Conservation (phyloP, 805 yeast genomes). For the Monosporozyma yasuniensis region DNA sequence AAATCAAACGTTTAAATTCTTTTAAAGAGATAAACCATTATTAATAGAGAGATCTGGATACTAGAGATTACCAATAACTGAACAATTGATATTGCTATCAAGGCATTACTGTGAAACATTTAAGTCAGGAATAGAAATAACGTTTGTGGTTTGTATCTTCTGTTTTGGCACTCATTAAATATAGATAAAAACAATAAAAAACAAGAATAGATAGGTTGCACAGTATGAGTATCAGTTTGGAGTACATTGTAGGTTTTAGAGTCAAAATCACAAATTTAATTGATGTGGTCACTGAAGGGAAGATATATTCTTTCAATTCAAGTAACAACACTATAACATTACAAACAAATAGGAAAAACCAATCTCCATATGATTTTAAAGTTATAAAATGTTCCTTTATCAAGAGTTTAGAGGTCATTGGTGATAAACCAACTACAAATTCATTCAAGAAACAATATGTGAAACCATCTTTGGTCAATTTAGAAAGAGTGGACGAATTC, state of each 20-base stretch:
- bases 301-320: constrained; percentile 52
- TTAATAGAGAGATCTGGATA: neutral
- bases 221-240: constrained; percentile 24
- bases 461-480: constrained; percentile 28
- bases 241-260: constrained; percentile 31
- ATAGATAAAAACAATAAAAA: neutral
- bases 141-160: neutral
- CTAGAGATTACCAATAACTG: too few species aligned
- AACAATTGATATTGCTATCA: too few species aligned
- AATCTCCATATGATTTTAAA: constrained; percentile 32
- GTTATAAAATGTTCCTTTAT: constrained; percentile 51
- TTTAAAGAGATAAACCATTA: neutral
- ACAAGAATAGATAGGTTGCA: neutral
- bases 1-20: neutral
- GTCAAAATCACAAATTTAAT: constrained; percentile 53
- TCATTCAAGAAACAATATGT: constrained; percentile 29
- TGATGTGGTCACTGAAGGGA: constrained; percentile 52
- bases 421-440: constrained; percentile 28
- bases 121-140: too few species aligned
- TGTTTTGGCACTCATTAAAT: neutral
- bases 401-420: constrained; percentile 41
- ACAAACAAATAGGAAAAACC: constrained; percentile 16
- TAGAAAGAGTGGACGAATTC: constrained; percentile 22
- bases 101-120: too few species aligned
- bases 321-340: constrained; percentile 32